Evolutionary conservation across 1,284 basidiomycete genomes (phyloP).

Genomic region (Cryptococcus jaspeensis): DNA sequence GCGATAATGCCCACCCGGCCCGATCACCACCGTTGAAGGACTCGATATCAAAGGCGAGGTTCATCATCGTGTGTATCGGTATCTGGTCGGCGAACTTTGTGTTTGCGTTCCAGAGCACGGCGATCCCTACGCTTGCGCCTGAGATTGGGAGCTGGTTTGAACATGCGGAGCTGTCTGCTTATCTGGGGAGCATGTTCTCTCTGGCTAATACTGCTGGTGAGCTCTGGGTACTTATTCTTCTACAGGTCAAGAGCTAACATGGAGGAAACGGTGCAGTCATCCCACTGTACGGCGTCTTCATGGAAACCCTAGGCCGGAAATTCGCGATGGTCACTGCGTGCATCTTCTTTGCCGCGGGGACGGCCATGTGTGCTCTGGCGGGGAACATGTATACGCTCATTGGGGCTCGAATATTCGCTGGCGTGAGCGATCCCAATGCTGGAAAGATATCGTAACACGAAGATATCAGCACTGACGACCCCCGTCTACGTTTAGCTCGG

Average conservation of each 20-base stretch:
- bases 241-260: background rate
- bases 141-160: conserved; percentile 34
- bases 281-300: conserved; percentile 50
- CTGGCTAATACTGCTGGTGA: conserved; percentile 44
- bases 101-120: conserved; percentile 48
- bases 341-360: conserved; percentile 42
- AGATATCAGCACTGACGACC: background rate
- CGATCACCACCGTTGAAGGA: conserved; percentile 25
- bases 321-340: conserved; percentile 46
- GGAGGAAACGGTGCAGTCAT: conserved; percentile 18
- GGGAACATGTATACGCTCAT: conserved; percentile 44
- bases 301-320: conserved; percentile 46
- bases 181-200: conserved; percentile 46
- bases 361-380: conserved; percentile 40
- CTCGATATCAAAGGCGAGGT: conserved; percentile 23
- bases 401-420: conserved; percentile 41
- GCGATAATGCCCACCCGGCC: background rate
- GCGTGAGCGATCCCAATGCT: conserved; percentile 23
- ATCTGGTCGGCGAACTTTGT: conserved; percentile 47
- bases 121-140: conserved; percentile 48
- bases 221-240: conserved; percentile 1
- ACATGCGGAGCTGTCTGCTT: conserved; percentile 48
- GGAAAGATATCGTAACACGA: background rate
- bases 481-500: conserved; percentile 37
- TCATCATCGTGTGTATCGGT: conserved; percentile 26